Conservation (phyloP, 495 filamentous ascomycete species). For the Pseudevernia furfuracea region DNA sequence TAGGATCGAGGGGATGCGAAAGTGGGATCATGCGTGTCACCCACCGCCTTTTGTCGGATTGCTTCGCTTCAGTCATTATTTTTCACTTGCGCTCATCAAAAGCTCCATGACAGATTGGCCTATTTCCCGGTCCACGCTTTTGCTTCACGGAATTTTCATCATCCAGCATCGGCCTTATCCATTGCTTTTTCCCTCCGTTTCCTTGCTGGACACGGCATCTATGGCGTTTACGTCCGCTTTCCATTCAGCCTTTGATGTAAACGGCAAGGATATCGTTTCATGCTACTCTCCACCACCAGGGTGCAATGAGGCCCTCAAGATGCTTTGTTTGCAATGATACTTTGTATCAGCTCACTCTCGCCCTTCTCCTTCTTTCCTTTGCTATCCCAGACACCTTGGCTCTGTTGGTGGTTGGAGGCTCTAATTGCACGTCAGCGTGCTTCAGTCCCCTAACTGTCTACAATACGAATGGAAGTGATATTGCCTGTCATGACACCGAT, state of each 20-base stretch:
- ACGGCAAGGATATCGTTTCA: constrained; percentile 11
- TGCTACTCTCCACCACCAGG: constrained; percentile 4
- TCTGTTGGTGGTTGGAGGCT: constrained; percentile 41
- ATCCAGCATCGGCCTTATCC: background rate
- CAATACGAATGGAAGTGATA: constrained; percentile 44
- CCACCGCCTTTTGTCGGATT: constrained; percentile 7
- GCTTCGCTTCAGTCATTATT: constrained; percentile 13
- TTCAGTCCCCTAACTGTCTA: constrained; percentile 33
- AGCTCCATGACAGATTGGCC: background rate
- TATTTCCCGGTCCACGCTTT: constrained; percentile 11
- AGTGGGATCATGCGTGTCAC: constrained; percentile 3
- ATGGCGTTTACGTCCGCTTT: constrained; percentile 3
- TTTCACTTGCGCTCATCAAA: constrained; percentile 11
- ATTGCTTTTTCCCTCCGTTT: background rate
- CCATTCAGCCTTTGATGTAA: constrained; percentile 14
- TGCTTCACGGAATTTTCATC: background rate
- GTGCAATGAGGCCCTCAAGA: constrained; percentile 14
- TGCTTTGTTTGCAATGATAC: constrained; percentile 5
- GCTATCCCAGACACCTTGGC: constrained; percentile 14
- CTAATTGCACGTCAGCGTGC: constrained; percentile 46
- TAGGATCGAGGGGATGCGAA: background rate
- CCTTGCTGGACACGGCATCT: background rate
- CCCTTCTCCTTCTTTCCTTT: constrained; percentile 12
- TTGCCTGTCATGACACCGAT: constrained; percentile 46
- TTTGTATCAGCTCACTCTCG: constrained; percentile 8